Percentiles rank a stretch among this genome's conserved stretches.
phyloP scores from a whole-genome alignment of 2,329 filamentous ascomycete genomes.

The Blastomyces parvus region DNA sequence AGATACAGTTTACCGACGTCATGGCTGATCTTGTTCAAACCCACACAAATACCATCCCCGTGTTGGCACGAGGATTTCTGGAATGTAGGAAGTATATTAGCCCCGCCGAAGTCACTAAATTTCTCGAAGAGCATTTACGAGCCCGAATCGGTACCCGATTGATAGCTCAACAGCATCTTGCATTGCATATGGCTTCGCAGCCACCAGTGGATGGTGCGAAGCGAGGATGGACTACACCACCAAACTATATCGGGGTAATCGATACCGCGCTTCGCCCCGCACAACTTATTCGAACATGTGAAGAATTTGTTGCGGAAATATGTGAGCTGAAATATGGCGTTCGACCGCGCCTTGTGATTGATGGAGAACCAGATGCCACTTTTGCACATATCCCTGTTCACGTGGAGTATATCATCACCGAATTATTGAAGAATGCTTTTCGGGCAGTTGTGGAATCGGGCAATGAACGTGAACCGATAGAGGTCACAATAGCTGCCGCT shows the following conservation, averaged over 20 bases:
- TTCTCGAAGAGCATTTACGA: constrained; percentile 86
- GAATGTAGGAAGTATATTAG: constrained; percentile 88
- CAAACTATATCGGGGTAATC: constrained; percentile 84
- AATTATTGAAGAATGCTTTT: constrained; percentile 94
- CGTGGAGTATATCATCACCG: constrained; percentile 93
- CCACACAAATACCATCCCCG: constrained; percentile 87
- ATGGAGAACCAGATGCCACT: constrained; percentile 75
- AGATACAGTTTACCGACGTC: constrained; percentile 82
- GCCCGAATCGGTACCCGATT: constrained; percentile 88
- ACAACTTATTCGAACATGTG: constrained; percentile 71
- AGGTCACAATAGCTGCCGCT: constrained; percentile 78
- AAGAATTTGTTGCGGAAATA: constrained; percentile 86
- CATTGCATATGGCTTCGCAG: constrained; percentile 66
- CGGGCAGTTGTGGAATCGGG: constrained; percentile 80
- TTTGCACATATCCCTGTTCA: constrained; percentile 95
- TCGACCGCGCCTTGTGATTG: constrained; percentile 67
- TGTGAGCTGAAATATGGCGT: constrained; percentile 94
- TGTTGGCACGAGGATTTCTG: constrained; percentile 81
- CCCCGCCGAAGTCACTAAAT: constrained; percentile 71
- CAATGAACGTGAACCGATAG: constrained; percentile 69
- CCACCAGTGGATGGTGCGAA: constrained; percentile 54
- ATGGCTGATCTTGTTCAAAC: constrained; percentile 93
- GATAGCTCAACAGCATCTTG: constrained; percentile 94
- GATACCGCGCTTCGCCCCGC: constrained; percentile 81
- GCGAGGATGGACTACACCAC: constrained; percentile 19